A percentile compares a stretch with the other conserved stretches of the same genome.
phyloP scores from a whole-genome alignment of 2,329 filamentous ascomycete genomes.

The Alternaria novae-zelandiae region DNA sequence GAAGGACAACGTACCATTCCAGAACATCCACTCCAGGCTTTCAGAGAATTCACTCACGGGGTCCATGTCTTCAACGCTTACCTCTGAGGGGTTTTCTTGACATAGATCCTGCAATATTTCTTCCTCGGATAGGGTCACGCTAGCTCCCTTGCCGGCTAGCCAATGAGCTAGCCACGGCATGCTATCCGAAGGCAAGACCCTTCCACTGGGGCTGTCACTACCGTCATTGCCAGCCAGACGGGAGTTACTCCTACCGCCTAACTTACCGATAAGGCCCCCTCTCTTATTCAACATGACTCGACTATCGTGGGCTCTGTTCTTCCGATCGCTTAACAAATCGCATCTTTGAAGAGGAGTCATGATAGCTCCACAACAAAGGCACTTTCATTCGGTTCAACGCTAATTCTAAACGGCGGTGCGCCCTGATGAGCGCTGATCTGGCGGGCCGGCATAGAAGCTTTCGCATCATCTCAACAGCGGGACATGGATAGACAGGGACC shows the following conservation, averaged over 20 bases:
- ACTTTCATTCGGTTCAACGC: background rate
- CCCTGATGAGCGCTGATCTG: background rate
- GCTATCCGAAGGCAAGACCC: slow-evolving; percentile 3
- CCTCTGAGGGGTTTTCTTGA: background rate
- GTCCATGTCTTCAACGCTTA: background rate
- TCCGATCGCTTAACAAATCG: background rate
- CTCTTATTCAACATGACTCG: background rate
- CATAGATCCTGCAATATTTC: background rate
- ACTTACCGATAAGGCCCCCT: background rate
- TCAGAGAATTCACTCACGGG: background rate
- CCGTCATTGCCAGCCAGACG: background rate
- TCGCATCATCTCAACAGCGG: background rate
- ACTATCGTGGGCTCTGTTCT: background rate
- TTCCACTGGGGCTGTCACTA: background rate
- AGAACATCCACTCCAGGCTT: background rate
- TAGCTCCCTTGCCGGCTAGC: background rate
- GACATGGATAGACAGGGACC: background rate
- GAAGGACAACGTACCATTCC: background rate
- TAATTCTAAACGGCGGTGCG: background rate
- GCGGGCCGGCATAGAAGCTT: background rate
- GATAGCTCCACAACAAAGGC: background rate
- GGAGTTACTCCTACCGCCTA: background rate
- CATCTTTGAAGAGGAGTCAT: background rate
- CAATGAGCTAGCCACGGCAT: slow-evolving; percentile 1
- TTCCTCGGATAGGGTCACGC: background rate